Percentiles rank a stretch among this genome's conserved stretches.
phyloP scores from a whole-genome alignment of 495 filamentous ascomycete species.

The Trichocladium antarcticum region DNA sequence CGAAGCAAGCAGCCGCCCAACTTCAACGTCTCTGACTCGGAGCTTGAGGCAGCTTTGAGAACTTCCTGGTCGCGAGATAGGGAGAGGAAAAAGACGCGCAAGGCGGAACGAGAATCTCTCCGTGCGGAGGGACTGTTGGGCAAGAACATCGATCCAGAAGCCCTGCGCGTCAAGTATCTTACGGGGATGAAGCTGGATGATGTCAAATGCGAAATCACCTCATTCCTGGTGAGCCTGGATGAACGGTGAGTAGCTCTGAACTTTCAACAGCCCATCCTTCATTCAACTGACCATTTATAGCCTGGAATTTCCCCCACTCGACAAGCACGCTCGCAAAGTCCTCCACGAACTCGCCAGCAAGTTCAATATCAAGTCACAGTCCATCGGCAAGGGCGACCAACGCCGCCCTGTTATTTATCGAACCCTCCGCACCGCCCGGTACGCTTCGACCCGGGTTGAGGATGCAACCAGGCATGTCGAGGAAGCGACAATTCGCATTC shows the following conservation, averaged over 20 bases:
- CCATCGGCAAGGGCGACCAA: constrained; percentile 56
- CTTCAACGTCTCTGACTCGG: constrained; percentile 60
- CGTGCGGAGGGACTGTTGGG: constrained; percentile 71
- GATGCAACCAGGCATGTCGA: constrained; percentile 29
- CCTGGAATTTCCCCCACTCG: constrained; percentile 73
- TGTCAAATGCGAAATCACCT: constrained; percentile 57
- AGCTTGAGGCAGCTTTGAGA: constrained; percentile 52
- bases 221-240: constrained; percentile 54
- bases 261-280: neutral
- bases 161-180: constrained; percentile 61
- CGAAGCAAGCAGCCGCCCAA: constrained; percentile 34
- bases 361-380: constrained; percentile 73
- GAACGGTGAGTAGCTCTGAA: constrained; percentile 44
- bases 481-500: constrained; percentile 30
- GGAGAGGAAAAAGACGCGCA: constrained; percentile 67
- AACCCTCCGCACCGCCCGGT: constrained; percentile 49
- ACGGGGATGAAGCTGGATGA: constrained; percentile 59
- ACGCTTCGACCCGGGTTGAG: constrained; percentile 36
- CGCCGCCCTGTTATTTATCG: constrained; percentile 72
- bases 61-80: constrained; percentile 64
- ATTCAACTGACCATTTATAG: constrained; percentile 34
- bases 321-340: constrained; percentile 58
- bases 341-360: constrained; percentile 64
- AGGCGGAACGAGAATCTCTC: constrained; percentile 65
- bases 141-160: constrained; percentile 47